Evolutionary conservation across 345 rosid genomes (phyloP), one percentile per base, ranked within the genome.

Genomic region (Salix arbutifolia): DNA sequence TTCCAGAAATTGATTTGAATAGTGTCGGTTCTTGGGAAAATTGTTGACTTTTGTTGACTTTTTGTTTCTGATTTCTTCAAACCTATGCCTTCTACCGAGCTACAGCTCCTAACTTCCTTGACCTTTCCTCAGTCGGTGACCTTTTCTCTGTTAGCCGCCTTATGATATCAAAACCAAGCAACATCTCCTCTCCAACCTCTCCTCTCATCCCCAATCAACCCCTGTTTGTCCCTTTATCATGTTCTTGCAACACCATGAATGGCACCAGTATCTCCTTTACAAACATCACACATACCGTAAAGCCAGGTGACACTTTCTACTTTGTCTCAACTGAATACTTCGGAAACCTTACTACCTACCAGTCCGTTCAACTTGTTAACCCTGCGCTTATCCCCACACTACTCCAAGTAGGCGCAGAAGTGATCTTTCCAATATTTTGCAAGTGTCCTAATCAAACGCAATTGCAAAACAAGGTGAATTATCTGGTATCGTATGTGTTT

Each of bases 271-370:
- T 87, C 75, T 88, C 89, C 42, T 88, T 67, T 81, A 87, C 95
- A 53, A 89, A 88, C 67, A 35, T 86, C 70, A 35, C 85, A 17
- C 83, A 86, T 81, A 88, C 84, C 28, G 88, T 89, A 77, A 60
- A 76, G 70, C 0, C 21, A 2, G 86, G 76, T 21, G 87, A 91
- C 81, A 88, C 90, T 28, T 91, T 83, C 68, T 87, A 84, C 73
- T 0, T 1, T 4, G 74, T 89, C 8, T 89, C 95, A 16, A 79
- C 86, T 46, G 1, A 0, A 1, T 0, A 38, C 3, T 87, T 85
- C 71, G 86, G 78, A 71, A 89, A 91, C 74, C 89, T 89, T 58
- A 88, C 95, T 37, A 88, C 91, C 50, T 91, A 79, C 81, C 90
- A 88, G 73, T 86, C 95, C 9, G 93, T 91, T 71, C 76, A 86